phyloP scores from a whole-genome alignment of 768 basidiomycete genomes.

The Suillus fuscotomentosus region DNA sequence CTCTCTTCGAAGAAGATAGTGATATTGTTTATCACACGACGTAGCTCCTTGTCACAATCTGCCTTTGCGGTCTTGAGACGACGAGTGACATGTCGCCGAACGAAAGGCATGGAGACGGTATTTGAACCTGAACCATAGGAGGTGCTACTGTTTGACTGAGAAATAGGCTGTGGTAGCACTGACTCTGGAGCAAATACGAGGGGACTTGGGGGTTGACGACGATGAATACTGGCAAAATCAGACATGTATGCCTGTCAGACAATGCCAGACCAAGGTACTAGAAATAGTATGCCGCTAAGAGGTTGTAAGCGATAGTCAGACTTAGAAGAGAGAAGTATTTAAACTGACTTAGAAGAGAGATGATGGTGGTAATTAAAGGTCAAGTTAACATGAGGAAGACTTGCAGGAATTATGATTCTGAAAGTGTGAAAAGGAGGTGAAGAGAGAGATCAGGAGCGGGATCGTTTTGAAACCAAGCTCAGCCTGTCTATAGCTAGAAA shows the following conservation, averaged over 20 bases:
- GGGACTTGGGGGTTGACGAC: conserved; percentile 66
- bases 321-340: not conserved
- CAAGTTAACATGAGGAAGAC: conserved; percentile 19
- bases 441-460: conserved; percentile 3
- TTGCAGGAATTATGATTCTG: not conserved
- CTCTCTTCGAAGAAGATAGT: conserved; percentile 93
- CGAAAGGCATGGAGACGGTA: conserved; percentile 89
- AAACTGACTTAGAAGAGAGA: conserved; percentile 9
- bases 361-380: conserved; percentile 9
- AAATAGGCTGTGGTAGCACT: conserved; percentile 48
- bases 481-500: not conserved
- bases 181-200: conserved; percentile 76
- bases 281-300: conserved; percentile 2
- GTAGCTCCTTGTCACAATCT: conserved; percentile 95
- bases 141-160: conserved; percentile 38
- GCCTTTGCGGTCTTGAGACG: conserved; percentile 93
- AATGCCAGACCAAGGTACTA: conserved; percentile 16
- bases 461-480: conserved; percentile 11
- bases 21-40: conserved; percentile 91
- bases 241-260: conserved; percentile 39
- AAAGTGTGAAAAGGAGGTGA: conserved; percentile 16
- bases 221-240: conserved; percentile 43
- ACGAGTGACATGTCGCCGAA: conserved; percentile 89
- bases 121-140: conserved; percentile 55
- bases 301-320: not conserved